Evolutionary conservation across 2,329 filamentous ascomycete species (phyloP).

Genomic region (Coniochaeta ligniaria): DNA sequence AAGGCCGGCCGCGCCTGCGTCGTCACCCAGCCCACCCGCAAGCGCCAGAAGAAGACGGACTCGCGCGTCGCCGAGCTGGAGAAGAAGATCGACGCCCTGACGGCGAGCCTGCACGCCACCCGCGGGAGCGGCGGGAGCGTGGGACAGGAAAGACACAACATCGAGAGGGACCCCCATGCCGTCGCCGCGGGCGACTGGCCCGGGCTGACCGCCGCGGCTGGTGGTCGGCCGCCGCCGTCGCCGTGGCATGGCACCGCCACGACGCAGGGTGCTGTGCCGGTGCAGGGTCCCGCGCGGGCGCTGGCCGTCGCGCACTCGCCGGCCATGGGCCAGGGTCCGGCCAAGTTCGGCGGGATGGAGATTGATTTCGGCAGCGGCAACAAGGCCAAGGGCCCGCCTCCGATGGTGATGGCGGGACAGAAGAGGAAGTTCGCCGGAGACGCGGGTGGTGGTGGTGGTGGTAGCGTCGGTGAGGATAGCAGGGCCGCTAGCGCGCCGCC

Average conservation of each 20-base stretch:
- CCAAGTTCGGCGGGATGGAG: background rate
- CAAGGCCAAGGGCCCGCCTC: conserved; percentile 5
- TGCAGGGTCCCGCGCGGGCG: background rate
- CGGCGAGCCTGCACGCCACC: conserved; percentile 64
- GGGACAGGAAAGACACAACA: too few relatives aligned
- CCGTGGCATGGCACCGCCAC: background rate
- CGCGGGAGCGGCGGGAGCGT: conserved; percentile 14
- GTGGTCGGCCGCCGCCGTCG: too few relatives aligned
- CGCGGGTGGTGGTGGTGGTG: too few relatives aligned
- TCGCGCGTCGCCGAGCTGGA: conserved; percentile 84
- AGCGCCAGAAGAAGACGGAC: conserved; percentile 88
- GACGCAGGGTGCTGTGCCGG: background rate
- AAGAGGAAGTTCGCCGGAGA: conserved; percentile 33
- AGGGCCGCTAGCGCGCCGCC: conserved; percentile 7
- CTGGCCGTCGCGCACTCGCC: background rate
- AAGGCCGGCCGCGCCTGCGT: conserved; percentile 75
- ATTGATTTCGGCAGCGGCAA: background rate
- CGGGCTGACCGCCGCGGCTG: background rate
- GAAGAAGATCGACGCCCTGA: conserved; percentile 86
- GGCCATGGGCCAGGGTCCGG: background rate
- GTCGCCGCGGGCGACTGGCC: background rate
- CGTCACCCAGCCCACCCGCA: conserved; percentile 66
- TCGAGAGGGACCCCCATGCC: background rate
- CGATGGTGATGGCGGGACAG: conserved; percentile 24
- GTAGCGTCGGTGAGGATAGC: conserved; percentile 8